These are phyloP conservation scores for Cylindrotheca fusiformis DNA, from an alignment of 108 stramenopile genomes.

Conservation along the genomic window DNA sequence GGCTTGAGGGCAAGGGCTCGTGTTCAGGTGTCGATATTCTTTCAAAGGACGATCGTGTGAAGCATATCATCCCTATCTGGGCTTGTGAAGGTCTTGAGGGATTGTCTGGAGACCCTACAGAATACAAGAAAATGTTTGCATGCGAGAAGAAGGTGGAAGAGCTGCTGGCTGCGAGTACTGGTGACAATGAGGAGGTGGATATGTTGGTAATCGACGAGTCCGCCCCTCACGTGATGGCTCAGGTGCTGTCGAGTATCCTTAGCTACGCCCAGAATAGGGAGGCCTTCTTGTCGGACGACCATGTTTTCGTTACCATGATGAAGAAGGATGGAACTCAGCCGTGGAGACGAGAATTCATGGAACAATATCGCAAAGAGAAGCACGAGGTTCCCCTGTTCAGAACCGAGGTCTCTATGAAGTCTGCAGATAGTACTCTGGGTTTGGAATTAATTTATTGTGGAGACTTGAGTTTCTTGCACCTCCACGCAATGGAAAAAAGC, in stretches of 20 bases:
- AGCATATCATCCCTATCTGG: slow-evolving; percentile 15
- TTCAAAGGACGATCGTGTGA: background rate
- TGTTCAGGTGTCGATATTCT: slow-evolving; percentile 12
- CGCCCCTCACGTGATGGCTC: slow-evolving; percentile 18
- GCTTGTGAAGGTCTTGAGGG: slow-evolving; percentile 6
- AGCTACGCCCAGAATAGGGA: background rate
- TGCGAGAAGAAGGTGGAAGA: slow-evolving; percentile 32
- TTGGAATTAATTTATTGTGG: slow-evolving; percentile 7
- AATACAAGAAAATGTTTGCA: slow-evolving; percentile 12
- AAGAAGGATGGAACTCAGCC: background rate
- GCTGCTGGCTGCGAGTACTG: background rate
- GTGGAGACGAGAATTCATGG: slow-evolving; percentile 30
- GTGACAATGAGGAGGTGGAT: slow-evolving; percentile 11
- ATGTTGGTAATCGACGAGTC: slow-evolving; percentile 31
- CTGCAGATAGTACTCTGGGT: background rate
- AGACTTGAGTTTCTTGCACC: slow-evolving; percentile 1
- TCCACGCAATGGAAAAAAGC: slow-evolving; percentile 1
- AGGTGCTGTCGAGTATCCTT: slow-evolving; percentile 28
- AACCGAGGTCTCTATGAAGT: slow-evolving; percentile 3
- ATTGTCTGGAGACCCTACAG: background rate
- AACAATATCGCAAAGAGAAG: slow-evolving; percentile 25
- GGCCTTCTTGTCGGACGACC: background rate
- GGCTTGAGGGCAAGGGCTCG: slow-evolving; percentile 4
- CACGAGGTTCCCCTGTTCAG: slow-evolving; percentile 25
- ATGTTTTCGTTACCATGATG: slow-evolving; percentile 11